These are phyloP conservation scores for Trichosanthes truncata DNA, from an alignment of 306 rosid genomes.

Conservation along the genomic window DNA sequence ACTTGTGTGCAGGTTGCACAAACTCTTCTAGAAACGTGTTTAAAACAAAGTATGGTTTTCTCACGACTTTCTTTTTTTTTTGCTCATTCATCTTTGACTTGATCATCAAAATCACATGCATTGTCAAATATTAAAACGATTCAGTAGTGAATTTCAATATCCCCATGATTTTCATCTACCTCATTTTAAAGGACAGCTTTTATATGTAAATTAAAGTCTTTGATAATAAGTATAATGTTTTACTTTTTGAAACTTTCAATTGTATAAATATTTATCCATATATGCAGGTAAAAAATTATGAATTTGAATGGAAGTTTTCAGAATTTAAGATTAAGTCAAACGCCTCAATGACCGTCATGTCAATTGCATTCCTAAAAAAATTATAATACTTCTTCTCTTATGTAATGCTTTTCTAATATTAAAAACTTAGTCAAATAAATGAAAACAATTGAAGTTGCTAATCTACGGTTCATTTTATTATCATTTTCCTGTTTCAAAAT, in stretches of 20 bases:
- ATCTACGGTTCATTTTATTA: not conserved
- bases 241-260: not conserved
- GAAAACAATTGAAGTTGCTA: not conserved
- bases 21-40: no score
- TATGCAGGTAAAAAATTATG: no score
- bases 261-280: not conserved
- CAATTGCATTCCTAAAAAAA: not conserved
- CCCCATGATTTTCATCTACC: not conserved
- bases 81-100: no score
- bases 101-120: no score
- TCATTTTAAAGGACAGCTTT: not conserved
- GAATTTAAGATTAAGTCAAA: not conserved
- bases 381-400: not conserved
- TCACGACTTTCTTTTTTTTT: no score
- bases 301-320: not conserved
- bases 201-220: not conserved
- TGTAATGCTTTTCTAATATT: not conserved
- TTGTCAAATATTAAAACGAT: no score
- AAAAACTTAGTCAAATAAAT: not conserved
- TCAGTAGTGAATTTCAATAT: no score
- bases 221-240: not conserved
- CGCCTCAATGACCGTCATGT: not conserved
- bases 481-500: no score
- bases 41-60: no score
- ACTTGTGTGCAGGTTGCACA: no score